Base-by-base conservation (phyloP, 2,329 filamentous ascomycete genomes). In the Chaetomiaceae sp. region DNA sequence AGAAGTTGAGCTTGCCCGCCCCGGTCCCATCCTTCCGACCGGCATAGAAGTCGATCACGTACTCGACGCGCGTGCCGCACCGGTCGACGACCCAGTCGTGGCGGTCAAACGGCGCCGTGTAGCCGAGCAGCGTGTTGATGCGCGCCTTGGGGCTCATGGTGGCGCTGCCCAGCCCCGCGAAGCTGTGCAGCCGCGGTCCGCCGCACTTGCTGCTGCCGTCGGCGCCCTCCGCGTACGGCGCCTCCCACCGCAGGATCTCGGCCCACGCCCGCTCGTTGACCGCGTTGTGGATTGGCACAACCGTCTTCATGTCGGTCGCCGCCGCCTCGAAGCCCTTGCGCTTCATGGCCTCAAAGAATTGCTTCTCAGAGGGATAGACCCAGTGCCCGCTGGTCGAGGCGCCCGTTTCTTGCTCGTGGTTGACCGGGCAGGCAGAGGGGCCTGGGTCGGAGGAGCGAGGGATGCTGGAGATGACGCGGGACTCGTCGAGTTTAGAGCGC, bases 71-170 rank as follows among this genome's bases (percentile, higher is more conserved):
- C 17, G 74, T 84, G 24, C 86, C 91, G 62, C 93, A 97, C 42
- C 93, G 76, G 67, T 98, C 90, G 29, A 98, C 84, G 19, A 96
- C 82, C 93, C 93, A 98, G 66, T 98, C 93, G 65, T 98, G 93
- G 22, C 93, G 76, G 68, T 98, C 93, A 66, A 98, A 98, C 1
- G 93, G 93, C 43, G 84, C 75, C 49, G 85, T 83, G 65, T 95
- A 97, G n/a, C 93, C 93, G 44, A 95, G 69, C 48, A 89, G 67
- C 4, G 83, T 86, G 65, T 95, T 94, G 56, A 93, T 66, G 48
- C 90, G 75, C 2, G 93, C 93, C 51, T 83, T 83, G 0, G 93
- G 93, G 4, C 87, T 93, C 70, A 96, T 72, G 49, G 71, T 71
- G 12, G 71, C 71, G 58, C 73, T 81, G 14, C 48, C 48, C 38